Evolutionary conservation across 169 alveolate species (phyloP).

Genomic region (Plasmodium yoelii): DNA sequence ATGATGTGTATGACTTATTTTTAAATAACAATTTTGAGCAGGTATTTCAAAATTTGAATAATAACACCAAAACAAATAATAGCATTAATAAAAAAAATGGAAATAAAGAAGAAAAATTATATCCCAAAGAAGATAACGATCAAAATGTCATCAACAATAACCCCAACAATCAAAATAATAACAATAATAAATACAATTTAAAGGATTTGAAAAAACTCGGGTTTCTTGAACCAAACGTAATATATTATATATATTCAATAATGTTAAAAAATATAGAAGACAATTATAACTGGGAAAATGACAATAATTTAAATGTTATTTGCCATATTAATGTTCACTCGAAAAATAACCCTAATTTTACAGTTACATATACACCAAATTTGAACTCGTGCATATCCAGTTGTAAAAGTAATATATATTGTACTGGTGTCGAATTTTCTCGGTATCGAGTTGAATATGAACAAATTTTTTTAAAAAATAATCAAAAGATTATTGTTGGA

Average conservation of each 20-base stretch:
- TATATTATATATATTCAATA: constrained; percentile 28
- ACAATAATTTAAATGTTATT: constrained; percentile 35
- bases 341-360: constrained; percentile 43
- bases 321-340: constrained; percentile 49
- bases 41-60: constrained; percentile 7
- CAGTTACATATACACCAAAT: constrained; percentile 65
- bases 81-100: not conserved
- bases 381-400: constrained; percentile 76
- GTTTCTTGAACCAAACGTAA: constrained; percentile 21
- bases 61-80: constrained; percentile 2
- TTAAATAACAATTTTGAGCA: constrained; percentile 23
- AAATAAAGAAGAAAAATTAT: not conserved
- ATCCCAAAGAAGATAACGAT: not conserved
- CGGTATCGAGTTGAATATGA: constrained; percentile 41
- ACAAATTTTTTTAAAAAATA: constrained; percentile 58
- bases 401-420: constrained; percentile 81
- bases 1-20: constrained; percentile 67
- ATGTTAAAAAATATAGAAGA: constrained; percentile 61
- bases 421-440: constrained; percentile 77
- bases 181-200: constrained; percentile 26
- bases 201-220: constrained; percentile 20
- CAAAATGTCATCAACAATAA: not conserved
- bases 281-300: constrained; percentile 18
- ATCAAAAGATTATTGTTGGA: constrained; percentile 62
- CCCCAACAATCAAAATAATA: constrained; percentile 6